These are phyloP conservation scores for Coemansia sp. DNA, from an alignment of 192 early-diverging fungal genomes.

Conservation along the genomic window DNA sequence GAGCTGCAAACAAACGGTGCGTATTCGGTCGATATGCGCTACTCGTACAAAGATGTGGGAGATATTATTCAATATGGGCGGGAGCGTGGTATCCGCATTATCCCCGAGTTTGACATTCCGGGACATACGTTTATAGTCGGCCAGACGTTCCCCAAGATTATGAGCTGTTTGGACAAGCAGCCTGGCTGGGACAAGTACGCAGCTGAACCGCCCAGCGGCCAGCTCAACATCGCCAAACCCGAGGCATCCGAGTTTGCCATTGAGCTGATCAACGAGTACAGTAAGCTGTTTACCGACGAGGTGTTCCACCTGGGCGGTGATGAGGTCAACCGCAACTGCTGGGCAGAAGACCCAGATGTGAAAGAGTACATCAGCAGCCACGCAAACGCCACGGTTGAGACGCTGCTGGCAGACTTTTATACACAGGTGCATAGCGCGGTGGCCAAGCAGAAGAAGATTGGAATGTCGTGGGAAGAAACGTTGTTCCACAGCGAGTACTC, in stretches of 20 bases:
- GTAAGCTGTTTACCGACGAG: conserved; percentile 66
- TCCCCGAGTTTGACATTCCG: conserved; percentile 91
- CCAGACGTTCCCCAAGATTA: conserved; percentile 57
- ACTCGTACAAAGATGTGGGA: conserved; percentile 70
- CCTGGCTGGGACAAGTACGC: conserved; percentile 64
- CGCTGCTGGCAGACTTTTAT: conserved; percentile 55
- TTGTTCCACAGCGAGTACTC: conserved; percentile 57
- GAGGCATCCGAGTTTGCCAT: conserved; percentile 65
- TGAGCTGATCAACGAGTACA: conserved; percentile 66
- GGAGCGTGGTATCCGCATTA: conserved; percentile 79
- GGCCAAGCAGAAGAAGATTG: conserved; percentile 53
- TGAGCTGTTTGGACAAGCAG: conserved; percentile 61
- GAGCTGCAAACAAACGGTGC: conserved; percentile 64
- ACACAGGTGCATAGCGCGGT: conserved; percentile 57
- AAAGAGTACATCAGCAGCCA: conserved; percentile 36
- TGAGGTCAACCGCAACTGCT: conserved; percentile 73
- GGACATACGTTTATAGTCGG: conserved; percentile 66
- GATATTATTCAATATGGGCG: conserved; percentile 71
- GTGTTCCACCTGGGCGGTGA: conserved; percentile 77
- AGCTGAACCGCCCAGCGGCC: conserved; percentile 77
- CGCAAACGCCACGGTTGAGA: conserved; percentile 31
- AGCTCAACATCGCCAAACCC: conserved; percentile 69
- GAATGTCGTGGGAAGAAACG: conserved; percentile 82
- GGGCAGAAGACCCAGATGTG: conserved; percentile 57
- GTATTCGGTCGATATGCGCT: conserved; percentile 63